Evolutionary conservation across 352 stramenopile genomes (phyloP).

Genomic region (Pythium dissotocum): DNA sequence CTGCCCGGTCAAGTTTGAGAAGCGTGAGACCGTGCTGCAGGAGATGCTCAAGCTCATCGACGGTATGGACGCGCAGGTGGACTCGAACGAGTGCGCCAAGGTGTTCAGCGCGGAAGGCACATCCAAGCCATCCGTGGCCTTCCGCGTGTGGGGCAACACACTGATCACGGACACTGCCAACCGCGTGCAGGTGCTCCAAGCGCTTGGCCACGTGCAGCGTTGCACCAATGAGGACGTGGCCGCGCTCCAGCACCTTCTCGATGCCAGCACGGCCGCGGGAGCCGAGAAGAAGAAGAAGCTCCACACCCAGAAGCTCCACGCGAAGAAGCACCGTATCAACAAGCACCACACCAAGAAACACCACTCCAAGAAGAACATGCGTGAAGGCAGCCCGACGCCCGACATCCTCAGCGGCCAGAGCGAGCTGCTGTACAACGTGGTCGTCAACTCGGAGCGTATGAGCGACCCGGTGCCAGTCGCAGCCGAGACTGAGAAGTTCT

Average conservation of each 20-base stretch:
- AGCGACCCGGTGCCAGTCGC: constrained; percentile 6
- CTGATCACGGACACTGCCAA: neutral
- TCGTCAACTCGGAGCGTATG: constrained; percentile 27
- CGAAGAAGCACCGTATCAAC: neutral
- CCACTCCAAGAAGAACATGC: neutral
- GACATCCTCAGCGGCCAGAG: constrained; percentile 8
- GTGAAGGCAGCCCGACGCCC: neutral
- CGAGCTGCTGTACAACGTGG: constrained; percentile 16
- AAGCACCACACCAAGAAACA: neutral
- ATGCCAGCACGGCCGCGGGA: neutral
- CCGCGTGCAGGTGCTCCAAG: neutral
- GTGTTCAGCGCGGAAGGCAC: neutral
- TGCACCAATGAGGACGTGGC: neutral
- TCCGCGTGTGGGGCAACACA: neutral
- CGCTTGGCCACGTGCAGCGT: neutral
- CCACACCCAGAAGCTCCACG: neutral
- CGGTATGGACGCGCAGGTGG: constrained; percentile 14
- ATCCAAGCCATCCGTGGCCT: neutral
- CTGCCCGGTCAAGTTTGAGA: constrained; percentile 20
- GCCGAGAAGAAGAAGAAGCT: neutral
- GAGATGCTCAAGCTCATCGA: constrained; percentile 10
- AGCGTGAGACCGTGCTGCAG: constrained; percentile 15
- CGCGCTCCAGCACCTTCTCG: neutral
- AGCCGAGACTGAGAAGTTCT: constrained; percentile 7
- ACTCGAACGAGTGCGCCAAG: constrained; percentile 23